Evolutionary conservation across 495 filamentous ascomycete species (phyloP).

Genomic region (Lepraria neglecta): DNA sequence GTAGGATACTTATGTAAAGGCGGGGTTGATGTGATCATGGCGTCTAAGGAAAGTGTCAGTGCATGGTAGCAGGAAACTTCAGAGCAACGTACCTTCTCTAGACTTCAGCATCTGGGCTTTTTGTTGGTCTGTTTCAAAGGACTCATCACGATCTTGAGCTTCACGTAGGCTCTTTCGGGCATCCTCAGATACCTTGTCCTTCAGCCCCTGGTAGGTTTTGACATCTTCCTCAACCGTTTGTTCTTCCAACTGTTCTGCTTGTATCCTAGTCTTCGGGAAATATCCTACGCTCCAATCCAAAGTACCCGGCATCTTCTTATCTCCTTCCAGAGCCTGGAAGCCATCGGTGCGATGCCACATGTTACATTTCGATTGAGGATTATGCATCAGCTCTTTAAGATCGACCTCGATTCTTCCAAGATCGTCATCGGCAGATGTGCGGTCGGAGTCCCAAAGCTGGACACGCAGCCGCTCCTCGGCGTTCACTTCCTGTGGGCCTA

Average conservation of each 20-base stretch:
- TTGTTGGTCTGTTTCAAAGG: slow-evolving; percentile 54
- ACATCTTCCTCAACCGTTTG: slow-evolving; percentile 50
- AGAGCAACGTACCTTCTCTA: slow-evolving; percentile 29
- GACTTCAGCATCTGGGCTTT: slow-evolving; percentile 55
- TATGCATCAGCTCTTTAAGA: slow-evolving; percentile 57
- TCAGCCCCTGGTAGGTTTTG: slow-evolving; percentile 46
- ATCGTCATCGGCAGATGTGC: slow-evolving; percentile 63
- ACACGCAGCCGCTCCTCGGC: slow-evolving; percentile 61
- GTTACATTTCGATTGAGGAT: slow-evolving; percentile 44
- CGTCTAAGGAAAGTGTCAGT: slow-evolving; percentile 25
- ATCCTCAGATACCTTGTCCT: slow-evolving; percentile 45
- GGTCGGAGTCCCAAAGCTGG: slow-evolving; percentile 68
- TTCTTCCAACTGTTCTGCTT: slow-evolving; percentile 44
- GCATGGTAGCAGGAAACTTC: not conserved
- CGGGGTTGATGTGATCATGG: slow-evolving; percentile 52
- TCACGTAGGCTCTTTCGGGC: slow-evolving; percentile 57
- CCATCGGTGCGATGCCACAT: slow-evolving; percentile 54
- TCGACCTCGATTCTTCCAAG: slow-evolving; percentile 61
- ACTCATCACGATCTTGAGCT: slow-evolving; percentile 46
- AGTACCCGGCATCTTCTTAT: slow-evolving; percentile 63
- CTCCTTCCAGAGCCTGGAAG: slow-evolving; percentile 51
- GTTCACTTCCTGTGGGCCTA: slow-evolving; percentile 63
- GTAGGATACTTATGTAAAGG: slow-evolving; percentile 51
- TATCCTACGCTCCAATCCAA: slow-evolving; percentile 66
- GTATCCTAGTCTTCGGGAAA: slow-evolving; percentile 56